Base-by-base conservation (phyloP, 176 grass and related monocot genomes). In the Lolium rigidum region DNA sequence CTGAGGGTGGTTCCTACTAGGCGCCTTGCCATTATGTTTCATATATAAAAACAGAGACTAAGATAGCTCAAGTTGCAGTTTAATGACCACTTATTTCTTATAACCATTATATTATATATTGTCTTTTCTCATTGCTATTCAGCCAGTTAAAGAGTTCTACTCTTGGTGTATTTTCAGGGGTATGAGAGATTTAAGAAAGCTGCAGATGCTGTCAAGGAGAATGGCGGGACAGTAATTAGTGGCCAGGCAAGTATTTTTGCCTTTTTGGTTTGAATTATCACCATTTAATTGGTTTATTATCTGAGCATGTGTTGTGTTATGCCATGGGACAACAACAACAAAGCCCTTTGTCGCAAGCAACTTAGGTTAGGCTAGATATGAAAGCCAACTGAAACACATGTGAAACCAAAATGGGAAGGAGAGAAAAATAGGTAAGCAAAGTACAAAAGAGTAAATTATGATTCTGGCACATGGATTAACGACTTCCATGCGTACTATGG, bases 181-280 rank as follows among this genome's bases (percentile, higher is more conserved):
- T 95, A 89, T 69, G 97, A 98, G 37, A 96, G 91, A 73, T 98
- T 98, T 92, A 95, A 93, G 83, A 98, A 96, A 82, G 88, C 92
- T 84, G 97, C 89, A 63, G 91, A 92, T 57, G 94, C 93, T 94
- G 90, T 98, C 63, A 86, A 98, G 70, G 94, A 87, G 50, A 90
- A 83, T 79, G 89, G 84, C 0, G 89, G 92, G 10, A 78, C 79
- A 60, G 74, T 90, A 86, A 48, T 98, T 50, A 98, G 88, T 78
- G 97, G 97, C 12, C 87, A 93, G 93, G 95, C 81, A 95, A 90
- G 89, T 84, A 14, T 70, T 90, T 70, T n/a, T n/a, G n/a, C n/a
- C n/a, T n/a, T n/a, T n/a, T 59, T 57, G n/a, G n/a, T 31, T 76
- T 81, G 14, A 78, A 56, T 87, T 77, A 10, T 51, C 14, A 57